These are phyloP conservation scores for Conringia planisiliqua DNA, from an alignment of 345 rosid species.

Conservation along the genomic window DNA sequence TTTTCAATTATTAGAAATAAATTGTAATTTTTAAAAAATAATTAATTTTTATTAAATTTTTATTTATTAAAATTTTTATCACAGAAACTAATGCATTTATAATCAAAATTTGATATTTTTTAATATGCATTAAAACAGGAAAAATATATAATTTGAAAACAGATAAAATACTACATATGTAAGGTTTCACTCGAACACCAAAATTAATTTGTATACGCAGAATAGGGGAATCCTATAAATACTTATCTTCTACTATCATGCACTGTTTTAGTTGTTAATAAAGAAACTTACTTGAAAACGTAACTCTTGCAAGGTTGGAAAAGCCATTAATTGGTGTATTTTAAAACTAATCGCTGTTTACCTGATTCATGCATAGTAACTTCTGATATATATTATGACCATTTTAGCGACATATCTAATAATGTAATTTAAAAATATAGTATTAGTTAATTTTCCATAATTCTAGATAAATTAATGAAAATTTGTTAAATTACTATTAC, in stretches of 20 bases:
- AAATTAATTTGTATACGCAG: not conserved
- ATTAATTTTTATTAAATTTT: no score
- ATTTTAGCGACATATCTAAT: not conserved
- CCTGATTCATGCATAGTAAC: not conserved
- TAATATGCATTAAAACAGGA: no score
- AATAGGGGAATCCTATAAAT: not conserved
- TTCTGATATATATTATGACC: not conserved
- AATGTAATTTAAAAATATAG: no score
- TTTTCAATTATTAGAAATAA: no score
- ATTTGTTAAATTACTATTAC: not conserved
- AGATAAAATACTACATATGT: no score
- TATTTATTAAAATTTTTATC: no score
- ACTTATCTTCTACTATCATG: not conserved
- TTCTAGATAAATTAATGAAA: not conserved
- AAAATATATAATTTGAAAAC: no score
- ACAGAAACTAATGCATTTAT: no score
- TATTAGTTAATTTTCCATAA: no score
- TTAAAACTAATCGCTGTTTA: not conserved
- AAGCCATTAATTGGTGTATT: not conserved
- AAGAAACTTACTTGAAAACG: not conserved
- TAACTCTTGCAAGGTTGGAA: slow-evolving; percentile 19
- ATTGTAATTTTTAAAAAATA: no score
- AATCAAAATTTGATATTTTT: no score
- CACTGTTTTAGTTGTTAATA: not conserved
- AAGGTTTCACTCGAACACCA: no score